Conservation (phyloP, 768 basidiomycete species). For the Hirschioporus abietinus region DNA sequence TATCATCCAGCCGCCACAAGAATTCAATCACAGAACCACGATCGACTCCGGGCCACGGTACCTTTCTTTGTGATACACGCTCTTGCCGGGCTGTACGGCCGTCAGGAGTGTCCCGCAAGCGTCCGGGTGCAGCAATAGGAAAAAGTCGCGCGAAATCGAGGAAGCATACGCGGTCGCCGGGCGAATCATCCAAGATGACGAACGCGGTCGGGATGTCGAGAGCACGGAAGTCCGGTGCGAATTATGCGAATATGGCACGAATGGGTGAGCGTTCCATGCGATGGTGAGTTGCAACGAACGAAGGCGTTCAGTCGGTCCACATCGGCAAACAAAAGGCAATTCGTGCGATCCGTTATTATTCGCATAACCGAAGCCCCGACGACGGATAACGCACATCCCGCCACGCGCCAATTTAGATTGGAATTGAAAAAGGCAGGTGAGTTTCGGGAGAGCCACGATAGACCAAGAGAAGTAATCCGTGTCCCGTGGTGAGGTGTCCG, state of each 20-base stretch:
- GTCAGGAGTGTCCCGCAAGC: conserved; percentile 1
- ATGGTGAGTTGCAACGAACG: too few relatives aligned
- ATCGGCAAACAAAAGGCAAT: too few relatives aligned
- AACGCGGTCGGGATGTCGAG: neutral
- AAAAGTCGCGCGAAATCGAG: neutral
- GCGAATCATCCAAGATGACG: too few relatives aligned
- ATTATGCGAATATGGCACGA: neutral
- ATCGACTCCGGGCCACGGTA: conserved; percentile 56
- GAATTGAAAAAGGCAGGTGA: too few relatives aligned
- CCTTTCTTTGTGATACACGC: conserved; percentile 75
- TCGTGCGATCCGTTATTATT: too few relatives aligned
- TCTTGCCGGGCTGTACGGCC: conserved; percentile 66
- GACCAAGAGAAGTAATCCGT: neutral
- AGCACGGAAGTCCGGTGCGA: neutral
- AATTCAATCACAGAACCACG: conserved; percentile 46
- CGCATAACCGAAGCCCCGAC: too few relatives aligned
- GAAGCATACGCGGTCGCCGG: neutral
- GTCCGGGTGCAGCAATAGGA: too few relatives aligned
- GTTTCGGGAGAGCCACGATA: too few relatives aligned
- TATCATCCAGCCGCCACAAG: neutral
- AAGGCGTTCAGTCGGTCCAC: too few relatives aligned
- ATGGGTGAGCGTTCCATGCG: neutral
- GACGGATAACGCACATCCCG: too few relatives aligned
- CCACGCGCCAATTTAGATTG: neutral
- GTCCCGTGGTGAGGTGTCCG: neutral